These are phyloP conservation scores for Vanrija sp. DNA, from an alignment of 1,284 basidiomycete species.

Conservation along the genomic window DNA sequence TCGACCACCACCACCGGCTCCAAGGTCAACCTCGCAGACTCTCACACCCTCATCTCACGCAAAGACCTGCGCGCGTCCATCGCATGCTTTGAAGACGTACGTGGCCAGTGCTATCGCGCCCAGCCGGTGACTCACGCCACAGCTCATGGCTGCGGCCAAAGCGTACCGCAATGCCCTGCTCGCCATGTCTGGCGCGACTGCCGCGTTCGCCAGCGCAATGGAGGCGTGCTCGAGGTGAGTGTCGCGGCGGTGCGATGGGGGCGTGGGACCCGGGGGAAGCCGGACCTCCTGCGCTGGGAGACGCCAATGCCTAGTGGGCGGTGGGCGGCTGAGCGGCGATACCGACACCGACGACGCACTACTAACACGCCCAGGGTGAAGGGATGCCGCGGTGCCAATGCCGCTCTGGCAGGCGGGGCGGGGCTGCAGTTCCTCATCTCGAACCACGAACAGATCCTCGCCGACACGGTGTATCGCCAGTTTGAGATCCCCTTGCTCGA, in stretches of 20 bases:
- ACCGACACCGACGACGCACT: too few relatives aligned
- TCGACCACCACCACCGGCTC: conserved; percentile 48
- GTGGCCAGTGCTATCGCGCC: background rate
- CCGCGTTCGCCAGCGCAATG: conserved; percentile 80
- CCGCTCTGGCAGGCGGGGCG: conserved; percentile 64
- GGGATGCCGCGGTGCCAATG: conserved; percentile 42
- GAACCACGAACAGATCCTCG: conserved; percentile 86
- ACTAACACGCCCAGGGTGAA: conserved; percentile 32
- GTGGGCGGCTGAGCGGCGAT: background rate
- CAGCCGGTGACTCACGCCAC: background rate
- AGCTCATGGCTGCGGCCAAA: conserved; percentile 75
- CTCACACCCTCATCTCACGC: conserved; percentile 43
- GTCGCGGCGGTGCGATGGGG: background rate
- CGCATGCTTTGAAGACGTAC: conserved; percentile 46
- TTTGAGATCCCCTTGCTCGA: conserved; percentile 85
- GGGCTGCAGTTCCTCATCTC: conserved; percentile 88
- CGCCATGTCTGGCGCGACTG: conserved; percentile 77
- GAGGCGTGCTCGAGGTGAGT: conserved; percentile 73
- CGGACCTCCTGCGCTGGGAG: background rate
- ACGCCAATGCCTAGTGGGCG: background rate
- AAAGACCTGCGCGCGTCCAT: conserved; percentile 47
- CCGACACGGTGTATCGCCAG: conserved; percentile 79
- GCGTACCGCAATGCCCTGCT: conserved; percentile 79
- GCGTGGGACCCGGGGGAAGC: background rate
- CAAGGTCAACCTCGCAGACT: conserved; percentile 39